Percentiles rank a stretch among this genome's conserved stretches.
phyloP scores from a whole-genome alignment of 2,329 filamentous ascomycete genomes.

The Delphinella strobiligena region DNA sequence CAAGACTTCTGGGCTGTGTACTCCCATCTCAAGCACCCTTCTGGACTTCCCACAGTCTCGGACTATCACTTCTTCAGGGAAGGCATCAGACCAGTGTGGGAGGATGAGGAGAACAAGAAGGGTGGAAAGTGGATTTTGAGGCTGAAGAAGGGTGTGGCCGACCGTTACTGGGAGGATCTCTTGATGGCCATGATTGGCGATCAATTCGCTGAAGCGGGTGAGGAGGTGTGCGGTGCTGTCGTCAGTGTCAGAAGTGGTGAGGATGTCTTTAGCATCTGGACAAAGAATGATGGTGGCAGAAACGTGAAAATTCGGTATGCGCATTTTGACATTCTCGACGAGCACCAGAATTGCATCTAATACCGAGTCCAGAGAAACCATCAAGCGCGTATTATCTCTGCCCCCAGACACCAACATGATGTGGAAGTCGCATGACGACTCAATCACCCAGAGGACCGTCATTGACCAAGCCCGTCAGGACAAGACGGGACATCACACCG shows the following conservation, averaged over 20 bases:
- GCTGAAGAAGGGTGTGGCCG: slow-evolving; percentile 92
- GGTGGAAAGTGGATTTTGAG: slow-evolving; percentile 97
- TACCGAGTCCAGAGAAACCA: slow-evolving; percentile 60
- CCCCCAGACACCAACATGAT: slow-evolving; percentile 81
- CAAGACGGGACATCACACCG: slow-evolving; percentile 41
- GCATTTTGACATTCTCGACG: background rate
- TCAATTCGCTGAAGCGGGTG: slow-evolving; percentile 81
- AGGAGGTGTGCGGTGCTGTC: slow-evolving; percentile 91
- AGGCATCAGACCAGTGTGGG: slow-evolving; percentile 93
- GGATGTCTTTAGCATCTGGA: slow-evolving; percentile 97
- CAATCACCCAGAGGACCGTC: slow-evolving; percentile 80
- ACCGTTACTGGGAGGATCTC: slow-evolving; percentile 94
- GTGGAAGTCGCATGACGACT: slow-evolving; percentile 94
- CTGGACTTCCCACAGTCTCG: slow-evolving; percentile 75
- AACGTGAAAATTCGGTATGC: slow-evolving; percentile 91
- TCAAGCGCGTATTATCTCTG: slow-evolving; percentile 80
- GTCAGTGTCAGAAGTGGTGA: slow-evolving; percentile 90
- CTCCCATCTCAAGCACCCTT: slow-evolving; percentile 79
- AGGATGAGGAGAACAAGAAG: slow-evolving; percentile 91
- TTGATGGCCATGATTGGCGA: slow-evolving; percentile 84
- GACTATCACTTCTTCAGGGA: slow-evolving; percentile 98
- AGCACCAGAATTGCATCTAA: slow-evolving; percentile 9
- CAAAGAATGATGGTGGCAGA: slow-evolving; percentile 78
- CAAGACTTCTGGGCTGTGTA: slow-evolving; percentile 92
- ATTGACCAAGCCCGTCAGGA: slow-evolving; percentile 88